Conservation (phyloP, 1,284 basidiomycete genomes). For the Boletus mariae region DNA sequence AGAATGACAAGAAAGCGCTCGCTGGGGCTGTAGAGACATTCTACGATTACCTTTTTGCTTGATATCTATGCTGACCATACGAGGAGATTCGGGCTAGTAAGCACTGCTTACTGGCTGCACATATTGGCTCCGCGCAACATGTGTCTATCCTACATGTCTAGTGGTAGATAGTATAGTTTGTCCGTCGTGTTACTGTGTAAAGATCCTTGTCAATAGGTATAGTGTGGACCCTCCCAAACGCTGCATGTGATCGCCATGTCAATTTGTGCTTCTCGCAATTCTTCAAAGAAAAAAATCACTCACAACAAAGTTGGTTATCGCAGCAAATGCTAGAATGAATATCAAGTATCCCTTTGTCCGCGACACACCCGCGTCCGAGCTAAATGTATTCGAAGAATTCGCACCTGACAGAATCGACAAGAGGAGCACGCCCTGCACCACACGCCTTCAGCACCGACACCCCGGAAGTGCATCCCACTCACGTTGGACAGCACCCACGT, state of each 20-base stretch:
- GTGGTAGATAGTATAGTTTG: slow-evolving; percentile 2
- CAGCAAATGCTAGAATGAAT: slow-evolving; percentile 77
- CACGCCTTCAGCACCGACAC: neutral
- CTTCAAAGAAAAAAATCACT: slow-evolving; percentile 17
- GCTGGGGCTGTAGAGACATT: slow-evolving; percentile 27
- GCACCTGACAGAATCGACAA: slow-evolving; percentile 71
- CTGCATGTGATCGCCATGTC: slow-evolving; percentile 20
- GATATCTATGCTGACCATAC: slow-evolving; percentile 7
- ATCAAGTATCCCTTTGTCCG: slow-evolving; percentile 74
- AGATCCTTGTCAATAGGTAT: slow-evolving; percentile 59
- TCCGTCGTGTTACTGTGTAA: slow-evolving; percentile 46
- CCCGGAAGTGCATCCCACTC: slow-evolving; percentile 25
- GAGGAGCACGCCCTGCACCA: slow-evolving; percentile 64
- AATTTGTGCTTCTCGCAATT: neutral
- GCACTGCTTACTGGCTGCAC: neutral
- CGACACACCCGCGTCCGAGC: slow-evolving; percentile 43
- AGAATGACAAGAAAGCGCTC: slow-evolving; percentile 14
- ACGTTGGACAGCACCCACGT: slow-evolving; percentile 86
- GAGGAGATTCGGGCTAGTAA: neutral
- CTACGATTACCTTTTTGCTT: slow-evolving; percentile 42
- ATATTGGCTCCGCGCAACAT: neutral
- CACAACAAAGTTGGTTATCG: slow-evolving; percentile 65
- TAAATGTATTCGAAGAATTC: slow-evolving; percentile 62
- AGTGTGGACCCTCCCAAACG: slow-evolving; percentile 62
- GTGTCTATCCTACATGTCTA: slow-evolving; percentile 4